Conservation (phyloP, 2,329 filamentous ascomycete genomes). For the Neophaeococcomyces mojaviensis region DNA sequence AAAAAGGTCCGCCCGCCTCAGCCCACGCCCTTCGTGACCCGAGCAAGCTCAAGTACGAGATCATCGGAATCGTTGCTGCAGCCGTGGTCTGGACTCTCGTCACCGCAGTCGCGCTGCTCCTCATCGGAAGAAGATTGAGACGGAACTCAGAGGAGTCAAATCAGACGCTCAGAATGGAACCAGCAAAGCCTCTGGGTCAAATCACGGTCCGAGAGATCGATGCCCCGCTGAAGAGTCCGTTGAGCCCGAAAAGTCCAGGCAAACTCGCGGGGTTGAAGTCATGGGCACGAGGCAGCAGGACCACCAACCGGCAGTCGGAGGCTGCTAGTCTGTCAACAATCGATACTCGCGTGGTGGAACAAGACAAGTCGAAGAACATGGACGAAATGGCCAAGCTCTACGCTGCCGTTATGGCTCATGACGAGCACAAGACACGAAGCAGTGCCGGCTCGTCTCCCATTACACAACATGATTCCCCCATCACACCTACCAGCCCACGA, state of each 20-base stretch:
- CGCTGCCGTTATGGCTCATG: conserved; percentile 84
- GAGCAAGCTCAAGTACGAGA: conserved; percentile 66
- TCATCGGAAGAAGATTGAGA: conserved; percentile 52
- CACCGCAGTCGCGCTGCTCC: conserved; percentile 59
- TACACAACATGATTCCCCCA: conserved; percentile 12
- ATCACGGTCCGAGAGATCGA: conserved; percentile 8
- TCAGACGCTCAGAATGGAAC: conserved; percentile 48
- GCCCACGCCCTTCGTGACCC: conserved; percentile 53
- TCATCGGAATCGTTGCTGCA: conserved; percentile 73
- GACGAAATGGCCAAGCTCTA: conserved; percentile 85
- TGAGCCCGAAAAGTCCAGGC: conserved; percentile 28
- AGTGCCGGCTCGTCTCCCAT: conserved; percentile 18
- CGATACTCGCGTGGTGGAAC: conserved; percentile 55
- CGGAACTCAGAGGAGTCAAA: conserved; percentile 45
- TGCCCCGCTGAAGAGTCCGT: conserved; percentile 11
- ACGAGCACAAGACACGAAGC: conserved; percentile 37
- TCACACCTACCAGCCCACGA: conserved; percentile 4
- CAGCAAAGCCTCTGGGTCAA: conserved; percentile 40
- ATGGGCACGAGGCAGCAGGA: conserved; percentile 27
- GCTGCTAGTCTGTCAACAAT: conserved; percentile 5
- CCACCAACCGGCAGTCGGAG: conserved; percentile 1
- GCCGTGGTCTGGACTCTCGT: conserved; percentile 73
- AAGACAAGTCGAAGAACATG: conserved; percentile 67
- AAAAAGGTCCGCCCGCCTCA: conserved; percentile 54
- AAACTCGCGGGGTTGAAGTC: conserved; percentile 32